A percentile compares a stretch with the other conserved stretches of the same genome.
These are phyloP conservation scores for Petunia secreta DNA, from an alignment of 257 asterid genomes.

Conservation along the genomic window DNA sequence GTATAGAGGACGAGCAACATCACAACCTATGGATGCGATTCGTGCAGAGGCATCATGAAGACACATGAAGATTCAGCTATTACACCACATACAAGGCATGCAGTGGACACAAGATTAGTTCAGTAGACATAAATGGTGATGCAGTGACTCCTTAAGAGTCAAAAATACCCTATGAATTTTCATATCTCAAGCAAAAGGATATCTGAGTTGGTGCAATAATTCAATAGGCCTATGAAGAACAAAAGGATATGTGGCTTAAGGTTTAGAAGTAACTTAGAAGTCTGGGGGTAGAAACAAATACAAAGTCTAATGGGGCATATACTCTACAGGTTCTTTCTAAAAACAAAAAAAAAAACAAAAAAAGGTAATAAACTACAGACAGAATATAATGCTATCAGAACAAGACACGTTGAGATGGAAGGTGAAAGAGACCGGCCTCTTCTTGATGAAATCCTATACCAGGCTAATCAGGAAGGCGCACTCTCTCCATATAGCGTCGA, in stretches of 20 bases:
- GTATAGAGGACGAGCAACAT: not conserved
- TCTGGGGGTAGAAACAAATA: not conserved
- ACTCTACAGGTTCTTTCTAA: not conserved
- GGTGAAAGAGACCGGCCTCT: not conserved
- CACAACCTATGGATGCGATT: not conserved
- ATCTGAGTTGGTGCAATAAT: not conserved
- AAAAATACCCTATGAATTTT: not conserved
- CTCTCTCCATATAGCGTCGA: not conserved
- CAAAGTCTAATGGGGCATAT: not conserved
- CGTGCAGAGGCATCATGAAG: not conserved
- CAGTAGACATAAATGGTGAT: not conserved
- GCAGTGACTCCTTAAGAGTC: not conserved
- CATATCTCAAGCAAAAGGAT: not conserved
- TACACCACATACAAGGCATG: not conserved
- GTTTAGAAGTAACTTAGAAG: not conserved
- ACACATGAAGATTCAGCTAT: not conserved
- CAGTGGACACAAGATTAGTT: not conserved
- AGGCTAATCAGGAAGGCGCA: not conserved
- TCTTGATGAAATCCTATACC: not conserved
- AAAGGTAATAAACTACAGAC: too few relatives aligned
- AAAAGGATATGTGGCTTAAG: not conserved
- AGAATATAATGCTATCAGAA: not conserved
- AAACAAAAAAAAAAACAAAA: too few relatives aligned
- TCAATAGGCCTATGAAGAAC: not conserved
- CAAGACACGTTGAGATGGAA: not conserved